Evolutionary conservation across 2,329 filamentous ascomycete genomes (phyloP).

Genomic region (Alternaria sp.): DNA sequence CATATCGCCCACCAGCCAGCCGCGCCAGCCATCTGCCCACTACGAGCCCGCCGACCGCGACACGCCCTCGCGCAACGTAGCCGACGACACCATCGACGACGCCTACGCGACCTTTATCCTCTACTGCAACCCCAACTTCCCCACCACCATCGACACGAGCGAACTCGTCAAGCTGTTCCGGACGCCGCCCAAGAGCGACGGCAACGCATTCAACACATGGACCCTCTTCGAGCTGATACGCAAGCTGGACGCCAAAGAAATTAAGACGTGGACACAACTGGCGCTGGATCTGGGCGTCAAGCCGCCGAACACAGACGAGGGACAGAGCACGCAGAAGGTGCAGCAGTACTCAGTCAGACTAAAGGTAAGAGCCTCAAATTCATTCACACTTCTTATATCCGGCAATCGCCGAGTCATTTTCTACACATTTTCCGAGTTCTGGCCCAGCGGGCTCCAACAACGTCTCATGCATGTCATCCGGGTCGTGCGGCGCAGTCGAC

Average conservation of each 20-base stretch:
- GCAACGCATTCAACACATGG: conserved; percentile 83
- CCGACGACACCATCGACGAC: conserved; percentile 75
- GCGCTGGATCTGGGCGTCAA: conserved; percentile 88
- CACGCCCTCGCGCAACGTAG: conserved; percentile 72
- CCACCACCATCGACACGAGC: conserved; percentile 70
- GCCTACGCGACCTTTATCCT: conserved; percentile 86
- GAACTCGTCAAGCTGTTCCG: conserved; percentile 78
- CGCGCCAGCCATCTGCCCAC: conserved; percentile 36
- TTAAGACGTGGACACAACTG: conserved; percentile 92
- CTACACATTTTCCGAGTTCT: neutral
- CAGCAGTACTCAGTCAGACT: conserved; percentile 92
- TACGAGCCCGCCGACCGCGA: conserved; percentile 56
- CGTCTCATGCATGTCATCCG: conserved; percentile 14
- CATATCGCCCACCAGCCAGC: conserved; percentile 45
- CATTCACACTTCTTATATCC: neutral
- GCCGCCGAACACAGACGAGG: conserved; percentile 78
- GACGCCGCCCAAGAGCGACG: conserved; percentile 82
- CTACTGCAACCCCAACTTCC: conserved; percentile 85
- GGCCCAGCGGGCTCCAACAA: neutral
- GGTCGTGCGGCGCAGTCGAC: conserved; percentile 6
- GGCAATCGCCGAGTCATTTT: neutral
- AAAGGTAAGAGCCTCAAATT: conserved; percentile 65
- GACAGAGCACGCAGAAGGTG: conserved; percentile 89
- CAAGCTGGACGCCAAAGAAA: conserved; percentile 78
- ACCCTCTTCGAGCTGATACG: conserved; percentile 78